A percentile compares a stretch with the other conserved stretches of the same genome.
phyloP scores from a whole-genome alignment of 2,329 filamentous ascomycete species.

The Fusarium sp. region DNA sequence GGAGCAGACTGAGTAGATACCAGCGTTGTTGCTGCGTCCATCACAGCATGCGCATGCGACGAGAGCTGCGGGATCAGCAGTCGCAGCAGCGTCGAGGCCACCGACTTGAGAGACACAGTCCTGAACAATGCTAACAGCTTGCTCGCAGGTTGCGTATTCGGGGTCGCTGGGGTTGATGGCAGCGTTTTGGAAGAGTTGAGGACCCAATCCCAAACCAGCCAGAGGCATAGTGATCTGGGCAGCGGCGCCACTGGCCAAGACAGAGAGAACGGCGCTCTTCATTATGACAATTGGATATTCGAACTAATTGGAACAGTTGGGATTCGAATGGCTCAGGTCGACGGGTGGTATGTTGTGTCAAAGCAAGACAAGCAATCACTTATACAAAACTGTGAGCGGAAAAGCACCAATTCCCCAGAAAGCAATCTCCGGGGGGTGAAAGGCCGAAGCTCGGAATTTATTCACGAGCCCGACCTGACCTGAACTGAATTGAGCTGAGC shows the following conservation, averaged over 20 bases:
- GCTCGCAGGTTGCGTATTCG: conserved; percentile 47
- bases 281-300: conserved; percentile 36
- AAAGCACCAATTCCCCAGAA: conserved; percentile 22
- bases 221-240: conserved; percentile 48
- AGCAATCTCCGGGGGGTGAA: conserved; percentile 7
- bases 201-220: conserved; percentile 33
- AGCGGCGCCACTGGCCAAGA: conserved; percentile 46
- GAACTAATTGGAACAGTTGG: conserved; percentile 3
- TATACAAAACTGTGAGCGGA: conserved; percentile 22
- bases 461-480: conserved; percentile 23
- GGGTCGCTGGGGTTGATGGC: conserved; percentile 47
- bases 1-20: conserved; percentile 51
- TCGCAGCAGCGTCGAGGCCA: conserved; percentile 43
- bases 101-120: conserved; percentile 46
- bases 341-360: conserved; percentile 3
- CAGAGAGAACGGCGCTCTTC: conserved; percentile 44
- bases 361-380: conserved; percentile 23
- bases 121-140: conserved; percentile 41
- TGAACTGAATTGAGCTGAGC: conserved; percentile 17
- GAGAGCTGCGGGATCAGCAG: conserved; percentile 44
- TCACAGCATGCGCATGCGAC: conserved; percentile 52
- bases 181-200: conserved; percentile 43
- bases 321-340: conserved; percentile 15
- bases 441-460: conserved; percentile 36
- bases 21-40: conserved; percentile 40